Conservation (phyloP, 768 basidiomycete species). For the Amanita molliuscula region DNA sequence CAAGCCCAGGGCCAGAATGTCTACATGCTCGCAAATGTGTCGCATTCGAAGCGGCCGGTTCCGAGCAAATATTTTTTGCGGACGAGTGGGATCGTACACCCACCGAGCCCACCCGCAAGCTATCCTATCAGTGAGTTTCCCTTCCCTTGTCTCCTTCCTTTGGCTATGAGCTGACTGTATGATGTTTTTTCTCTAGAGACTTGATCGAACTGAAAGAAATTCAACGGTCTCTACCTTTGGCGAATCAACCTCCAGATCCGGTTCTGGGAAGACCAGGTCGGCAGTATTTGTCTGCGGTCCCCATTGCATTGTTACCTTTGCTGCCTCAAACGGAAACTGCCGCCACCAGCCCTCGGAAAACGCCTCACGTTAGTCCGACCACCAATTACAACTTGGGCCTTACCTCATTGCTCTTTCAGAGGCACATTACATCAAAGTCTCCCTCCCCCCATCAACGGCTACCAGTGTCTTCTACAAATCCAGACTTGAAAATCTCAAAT, state of each 20-base stretch:
- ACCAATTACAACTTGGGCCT: slow-evolving; percentile 8
- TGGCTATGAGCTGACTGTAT: not conserved
- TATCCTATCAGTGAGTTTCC: slow-evolving; percentile 57
- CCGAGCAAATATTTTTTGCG: slow-evolving; percentile 50
- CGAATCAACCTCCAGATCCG: slow-evolving; percentile 38
- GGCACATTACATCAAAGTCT: slow-evolving; percentile 1
- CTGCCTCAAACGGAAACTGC: slow-evolving; percentile 19
- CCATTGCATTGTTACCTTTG: slow-evolving; percentile 55
- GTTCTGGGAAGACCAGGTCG: slow-evolving; percentile 27
- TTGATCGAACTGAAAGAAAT: slow-evolving; percentile 62
- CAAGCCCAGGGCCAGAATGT: slow-evolving; percentile 11
- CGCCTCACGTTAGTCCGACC: slow-evolving; percentile 8
- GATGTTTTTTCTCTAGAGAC: slow-evolving; percentile 29
- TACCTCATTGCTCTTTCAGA: slow-evolving; percentile 8
- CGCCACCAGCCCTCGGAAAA: slow-evolving; percentile 5
- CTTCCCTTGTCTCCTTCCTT: not conserved
- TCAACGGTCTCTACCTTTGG: slow-evolving; percentile 50
- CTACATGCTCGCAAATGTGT: slow-evolving; percentile 39
- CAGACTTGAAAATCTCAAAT: not conserved
- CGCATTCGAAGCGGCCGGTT: slow-evolving; percentile 43
- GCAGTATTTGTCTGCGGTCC: slow-evolving; percentile 42
- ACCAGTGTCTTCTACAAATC: not conserved
- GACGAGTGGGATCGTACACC: slow-evolving; percentile 80
- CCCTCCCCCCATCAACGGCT: not conserved
- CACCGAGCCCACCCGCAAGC: slow-evolving; percentile 45